Evolutionary conservation across 768 basidiomycete genomes (phyloP), one percentile per base, ranked within the genome.

Genomic region (Trametes coccinea): DNA sequence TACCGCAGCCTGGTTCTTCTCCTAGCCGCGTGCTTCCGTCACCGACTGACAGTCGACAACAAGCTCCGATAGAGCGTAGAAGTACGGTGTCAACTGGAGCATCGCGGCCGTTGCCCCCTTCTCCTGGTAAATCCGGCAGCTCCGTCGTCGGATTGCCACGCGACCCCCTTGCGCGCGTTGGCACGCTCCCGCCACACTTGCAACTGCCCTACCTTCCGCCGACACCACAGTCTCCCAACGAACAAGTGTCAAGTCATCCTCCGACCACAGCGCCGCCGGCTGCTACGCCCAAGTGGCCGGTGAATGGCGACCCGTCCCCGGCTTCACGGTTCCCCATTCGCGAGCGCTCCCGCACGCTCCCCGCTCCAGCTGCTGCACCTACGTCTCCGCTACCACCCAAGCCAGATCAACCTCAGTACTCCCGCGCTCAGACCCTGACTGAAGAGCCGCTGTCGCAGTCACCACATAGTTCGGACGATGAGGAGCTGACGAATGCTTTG

Each of bases 1-100:
- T 75, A 0, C 65, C 71, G 1, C 54, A 70, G n/a, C 70, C 68
- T 14, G 66, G 63, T 11, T 66, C 60, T 3, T 37, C 67, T 27
- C 33, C 47, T 7, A 59, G 53, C 22, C 31, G 49, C 2, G 29
- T 62, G 11, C 52, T 60, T 29, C 54, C 66, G 2, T 27, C 64
- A 16, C 22, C 60, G 13, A 31, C 63, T 5, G 55, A 67, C 44
- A 44, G 40, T n/a, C 30, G 49, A n/a, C 49, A 33, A 9, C 55
- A 39, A 31, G 27, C 17, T 31, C 34, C 41, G 4, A 16, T 65
- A 2, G 69, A 70, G 27, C 72, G 74, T 6, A 69, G 67, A 8
- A 64, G 62, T 22, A 68, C 67, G 0, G 61, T 63, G 3, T 65
- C 67, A 3, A 56, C 33, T 13, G 59, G 57, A n/a, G 10, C 44